phyloP scores from a whole-genome alignment of 225 moss, liverwort and hornwort species.

The Antitrichia curtipendula region DNA sequence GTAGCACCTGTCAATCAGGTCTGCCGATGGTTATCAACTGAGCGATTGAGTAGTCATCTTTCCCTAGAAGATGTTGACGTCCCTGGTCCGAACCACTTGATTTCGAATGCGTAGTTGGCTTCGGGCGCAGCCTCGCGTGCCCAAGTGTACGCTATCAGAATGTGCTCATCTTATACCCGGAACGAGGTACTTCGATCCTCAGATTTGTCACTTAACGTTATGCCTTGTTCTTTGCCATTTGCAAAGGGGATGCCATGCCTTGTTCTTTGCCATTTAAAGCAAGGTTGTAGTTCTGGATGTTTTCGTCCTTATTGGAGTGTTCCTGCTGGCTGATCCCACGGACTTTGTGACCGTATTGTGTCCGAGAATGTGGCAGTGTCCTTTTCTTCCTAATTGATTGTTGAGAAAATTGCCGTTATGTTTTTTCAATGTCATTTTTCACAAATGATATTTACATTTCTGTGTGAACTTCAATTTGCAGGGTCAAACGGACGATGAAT shows the following conservation, averaged over 20 bases:
- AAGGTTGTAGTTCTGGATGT: not conserved
- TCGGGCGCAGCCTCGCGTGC: not conserved
- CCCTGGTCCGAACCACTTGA: conserved; percentile 43
- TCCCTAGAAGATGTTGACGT: conserved; percentile 30
- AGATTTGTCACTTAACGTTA: not conserved
- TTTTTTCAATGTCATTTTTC: not conserved
- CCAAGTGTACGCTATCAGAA: not conserved
- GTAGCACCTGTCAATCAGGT: conserved; percentile 43
- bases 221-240: not conserved
- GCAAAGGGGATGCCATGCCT: not conserved
- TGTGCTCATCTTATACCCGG: not conserved
- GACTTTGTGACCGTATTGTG: not conserved
- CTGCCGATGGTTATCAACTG: conserved; percentile 38
- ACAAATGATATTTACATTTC: not conserved
- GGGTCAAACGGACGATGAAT: not conserved
- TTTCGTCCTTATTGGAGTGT: not conserved
- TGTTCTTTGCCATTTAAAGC: not conserved
- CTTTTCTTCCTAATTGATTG: not conserved
- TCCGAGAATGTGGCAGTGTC: not conserved
- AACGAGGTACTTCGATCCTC: not conserved
- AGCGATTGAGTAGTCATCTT: conserved; percentile 32
- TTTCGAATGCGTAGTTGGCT: conserved; percentile 10
- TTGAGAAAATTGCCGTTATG: not conserved
- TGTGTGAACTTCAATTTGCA: not conserved
- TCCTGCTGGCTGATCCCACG: not conserved